These are phyloP conservation scores for Fonsecaea pedrosoi DNA, from an alignment of 2,329 filamentous ascomycete genomes.

Conservation along the genomic window DNA sequence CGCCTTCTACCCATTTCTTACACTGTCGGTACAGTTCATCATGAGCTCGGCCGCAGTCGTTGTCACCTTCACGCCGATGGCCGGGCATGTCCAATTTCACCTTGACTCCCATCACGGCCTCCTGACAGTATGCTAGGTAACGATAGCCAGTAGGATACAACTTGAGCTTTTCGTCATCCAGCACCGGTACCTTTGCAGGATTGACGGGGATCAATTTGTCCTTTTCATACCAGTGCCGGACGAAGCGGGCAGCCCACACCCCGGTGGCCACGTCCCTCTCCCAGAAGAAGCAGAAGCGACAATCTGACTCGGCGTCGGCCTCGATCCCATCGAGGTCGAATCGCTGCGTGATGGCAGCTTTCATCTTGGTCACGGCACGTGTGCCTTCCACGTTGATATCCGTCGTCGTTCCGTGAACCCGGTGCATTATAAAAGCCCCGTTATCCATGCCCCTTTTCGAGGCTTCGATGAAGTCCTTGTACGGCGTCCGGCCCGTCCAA, in stretches of 20 bases:
- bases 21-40: constrained; percentile 54
- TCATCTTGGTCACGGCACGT: constrained; percentile 61
- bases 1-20: constrained; percentile 55
- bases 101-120: constrained; percentile 54
- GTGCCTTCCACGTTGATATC: constrained; percentile 49
- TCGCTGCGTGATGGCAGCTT: constrained; percentile 61
- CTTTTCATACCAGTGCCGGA: constrained; percentile 61
- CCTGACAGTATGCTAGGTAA: constrained; percentile 55
- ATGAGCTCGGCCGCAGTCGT: constrained; percentile 52
- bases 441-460: constrained; percentile 59
- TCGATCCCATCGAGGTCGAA: constrained; percentile 46
- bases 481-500: constrained; percentile 55
- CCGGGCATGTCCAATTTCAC: constrained; percentile 54
- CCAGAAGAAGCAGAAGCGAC: constrained; percentile 39
- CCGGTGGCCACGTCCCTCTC: constrained; percentile 18
- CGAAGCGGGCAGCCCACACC: constrained; percentile 44
- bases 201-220: constrained; percentile 58
- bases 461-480: constrained; percentile 55
- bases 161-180: constrained; percentile 51
- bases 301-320: constrained; percentile 37
- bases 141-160: constrained; percentile 55
- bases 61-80: constrained; percentile 36
- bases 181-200: constrained; percentile 49
- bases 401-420: constrained; percentile 58
- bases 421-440: constrained; percentile 65